Conservation (phyloP, 148 eudicot genomes). For the Chenopodium formosanum region DNA sequence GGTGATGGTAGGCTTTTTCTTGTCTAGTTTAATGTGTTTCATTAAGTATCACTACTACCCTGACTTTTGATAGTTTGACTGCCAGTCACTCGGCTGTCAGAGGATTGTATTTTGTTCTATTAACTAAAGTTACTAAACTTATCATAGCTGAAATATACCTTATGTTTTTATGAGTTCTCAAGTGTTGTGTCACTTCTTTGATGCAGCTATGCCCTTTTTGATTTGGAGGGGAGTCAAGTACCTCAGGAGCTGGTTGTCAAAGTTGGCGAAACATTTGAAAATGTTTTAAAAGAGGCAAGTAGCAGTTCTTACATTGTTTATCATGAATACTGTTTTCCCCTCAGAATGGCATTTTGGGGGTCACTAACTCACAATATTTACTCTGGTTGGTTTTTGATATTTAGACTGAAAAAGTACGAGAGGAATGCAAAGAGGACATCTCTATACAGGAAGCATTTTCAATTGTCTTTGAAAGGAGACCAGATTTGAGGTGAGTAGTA, state of each 20-base stretch:
- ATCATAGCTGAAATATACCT: neutral
- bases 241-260: constrained; percentile 76
- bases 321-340: neutral
- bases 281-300: constrained; percentile 73
- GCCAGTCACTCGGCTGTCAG: neutral
- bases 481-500: constrained; percentile 59
- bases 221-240: constrained; percentile 93
- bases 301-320: neutral
- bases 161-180: neutral
- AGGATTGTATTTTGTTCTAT: neutral
- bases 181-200: neutral
- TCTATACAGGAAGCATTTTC: constrained; percentile 72
- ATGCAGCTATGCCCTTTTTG: constrained; percentile 91
- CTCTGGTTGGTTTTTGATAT: constrained; percentile 9
- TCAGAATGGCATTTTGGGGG: neutral
- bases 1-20: neutral
- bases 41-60: neutral
- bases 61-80: neutral
- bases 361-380: constrained; percentile 10
- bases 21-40: neutral
- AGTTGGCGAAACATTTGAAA: constrained; percentile 86
- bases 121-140: neutral
- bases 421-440: constrained; percentile 70
- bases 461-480: constrained; percentile 79
- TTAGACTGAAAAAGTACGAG: constrained; percentile 71